Percentiles rank a stretch among this genome's conserved stretches.
Conservation (phyloP, 805 yeast species). For the Phaffomyces thermotolerans region DNA sequence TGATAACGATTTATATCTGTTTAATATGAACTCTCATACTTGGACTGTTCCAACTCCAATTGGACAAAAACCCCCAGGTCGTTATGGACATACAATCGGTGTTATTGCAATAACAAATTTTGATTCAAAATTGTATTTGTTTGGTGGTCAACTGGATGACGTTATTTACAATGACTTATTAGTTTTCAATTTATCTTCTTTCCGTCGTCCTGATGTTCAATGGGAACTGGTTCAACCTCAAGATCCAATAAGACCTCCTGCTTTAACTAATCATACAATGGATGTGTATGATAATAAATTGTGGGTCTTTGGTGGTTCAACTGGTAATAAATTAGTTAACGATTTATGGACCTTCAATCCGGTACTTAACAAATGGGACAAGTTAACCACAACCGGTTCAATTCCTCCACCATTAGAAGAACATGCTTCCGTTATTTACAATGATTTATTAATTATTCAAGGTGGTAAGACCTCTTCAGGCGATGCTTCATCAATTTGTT, state of each 20-base stretch:
- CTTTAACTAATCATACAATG: slow-evolving; percentile 88
- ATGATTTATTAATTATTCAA: slow-evolving; percentile 71
- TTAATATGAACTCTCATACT: slow-evolving; percentile 68
- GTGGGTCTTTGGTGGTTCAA: slow-evolving; percentile 90
- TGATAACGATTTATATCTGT: slow-evolving; percentile 84
- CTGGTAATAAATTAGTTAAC: slow-evolving; percentile 59
- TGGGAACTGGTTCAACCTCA: slow-evolving; percentile 71
- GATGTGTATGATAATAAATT: slow-evolving; percentile 69
- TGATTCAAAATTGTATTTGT: slow-evolving; percentile 61
- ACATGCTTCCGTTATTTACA: slow-evolving; percentile 77
- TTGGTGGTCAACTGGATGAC: slow-evolving; percentile 93
- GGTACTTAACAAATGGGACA: slow-evolving; percentile 57
- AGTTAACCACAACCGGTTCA: slow-evolving; percentile 57
- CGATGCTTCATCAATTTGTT: slow-evolving; percentile 54
- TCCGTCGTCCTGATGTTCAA: slow-evolving; percentile 72
- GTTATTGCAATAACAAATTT: slow-evolving; percentile 59
- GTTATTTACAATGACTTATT: slow-evolving; percentile 76
- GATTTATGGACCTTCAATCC: slow-evolving; percentile 83
- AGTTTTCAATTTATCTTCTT: slow-evolving; percentile 79
- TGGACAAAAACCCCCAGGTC: slow-evolving; percentile 77
- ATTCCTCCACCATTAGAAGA: slow-evolving; percentile 84
- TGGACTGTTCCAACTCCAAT: slow-evolving; percentile 75
- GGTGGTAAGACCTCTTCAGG: slow-evolving; percentile 87
- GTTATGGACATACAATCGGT: slow-evolving; percentile 89
- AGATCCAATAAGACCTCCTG: slow-evolving; percentile 57